Base-by-base conservation (phyloP, 1,139 yeast species). In the Meyerozyma elateridarum region DNA sequence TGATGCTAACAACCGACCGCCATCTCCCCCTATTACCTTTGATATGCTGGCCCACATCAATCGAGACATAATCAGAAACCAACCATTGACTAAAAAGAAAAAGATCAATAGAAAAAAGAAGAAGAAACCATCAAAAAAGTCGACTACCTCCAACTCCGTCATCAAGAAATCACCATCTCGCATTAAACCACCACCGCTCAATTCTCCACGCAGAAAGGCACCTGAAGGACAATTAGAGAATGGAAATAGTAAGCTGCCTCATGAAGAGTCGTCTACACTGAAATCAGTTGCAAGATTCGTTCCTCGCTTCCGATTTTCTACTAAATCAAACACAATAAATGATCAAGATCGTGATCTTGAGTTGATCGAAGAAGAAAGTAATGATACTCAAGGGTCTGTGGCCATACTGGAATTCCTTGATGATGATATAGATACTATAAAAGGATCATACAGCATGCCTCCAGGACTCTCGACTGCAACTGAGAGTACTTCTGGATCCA, bases 21-120 rank as follows among this genome's bases (percentile, higher is more conserved):
- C 14, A 4, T 24, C 27, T 8, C 27, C 27, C 5, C 27, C 27
- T 13, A 24, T 24, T 24, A 24, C 27, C 18, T 24, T 24, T 11
- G 15, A 24, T 5, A 24, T 24, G 27, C 27, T 24, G 27, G 27
- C 14, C n/a, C 17, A 24, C 8, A 15, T 24, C 5, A 24, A 24
- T 18, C 8, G 27, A 7, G 18, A 17, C 19, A n/a, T n/a, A n/a
- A n/a, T n/a, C n/a, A n/a, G n/a, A n/a, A n/a, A n/a, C n/a, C n/a
- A n/a, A n/a, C n/a, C n/a, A n/a, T n/a, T n/a, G n/a, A n/a, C n/a
- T n/a, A n/a, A n/a, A n/a, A n/a, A n/a, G n/a, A n/a, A n/a, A n/a
- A n/a, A n/a, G n/a, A n/a, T n/a, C n/a, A 5, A 17, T 15, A 14
- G 4, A 2, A 24, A 13, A 4, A 17, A 13, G 18, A 17, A 24